phyloP scores from a whole-genome alignment of 2,329 filamentous ascomycete genomes.

The Cladosporium halotolerans region DNA sequence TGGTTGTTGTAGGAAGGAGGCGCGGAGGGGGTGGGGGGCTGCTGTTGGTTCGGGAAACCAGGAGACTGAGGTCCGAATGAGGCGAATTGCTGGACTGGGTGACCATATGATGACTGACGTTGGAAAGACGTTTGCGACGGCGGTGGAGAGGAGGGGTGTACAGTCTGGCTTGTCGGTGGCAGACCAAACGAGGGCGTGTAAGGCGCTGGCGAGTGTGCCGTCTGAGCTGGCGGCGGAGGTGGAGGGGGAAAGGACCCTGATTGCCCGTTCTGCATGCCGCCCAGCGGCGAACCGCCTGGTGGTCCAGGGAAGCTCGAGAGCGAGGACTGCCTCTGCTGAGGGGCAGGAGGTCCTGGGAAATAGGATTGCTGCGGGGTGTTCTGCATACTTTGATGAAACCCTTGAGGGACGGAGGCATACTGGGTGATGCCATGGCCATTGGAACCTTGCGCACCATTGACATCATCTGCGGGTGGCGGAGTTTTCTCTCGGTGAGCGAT shows the following conservation, averaged over 20 bases:
- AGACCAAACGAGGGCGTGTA: slow-evolving; percentile 17
- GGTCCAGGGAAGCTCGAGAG: slow-evolving; percentile 18
- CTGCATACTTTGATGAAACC: slow-evolving; percentile 20
- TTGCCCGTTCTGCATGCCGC: slow-evolving; percentile 11
- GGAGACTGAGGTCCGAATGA: slow-evolving; percentile 19
- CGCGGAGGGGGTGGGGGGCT: slow-evolving; percentile 29
- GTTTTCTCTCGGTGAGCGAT: slow-evolving; percentile 73
- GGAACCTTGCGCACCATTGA: slow-evolving; percentile 38
- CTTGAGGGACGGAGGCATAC: slow-evolving; percentile 21
- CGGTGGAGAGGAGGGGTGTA: slow-evolving; percentile 19
- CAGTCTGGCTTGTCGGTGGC: slow-evolving; percentile 3
- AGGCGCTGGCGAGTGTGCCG: slow-evolving; percentile 16
- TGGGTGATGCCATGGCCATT: slow-evolving; percentile 21
- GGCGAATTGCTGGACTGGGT: slow-evolving; percentile 19
- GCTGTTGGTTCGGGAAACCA: slow-evolving; percentile 17
- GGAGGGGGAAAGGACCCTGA: slow-evolving; percentile 22
- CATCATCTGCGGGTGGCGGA: slow-evolving; percentile 64
- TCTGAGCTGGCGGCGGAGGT: slow-evolving; percentile 13
- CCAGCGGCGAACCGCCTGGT: slow-evolving; percentile 15
- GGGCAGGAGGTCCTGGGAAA: slow-evolving; percentile 17
- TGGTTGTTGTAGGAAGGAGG: slow-evolving; percentile 30
- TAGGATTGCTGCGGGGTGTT: slow-evolving; percentile 30
- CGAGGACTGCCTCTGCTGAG: slow-evolving; percentile 12
- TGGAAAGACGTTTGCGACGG: slow-evolving; percentile 30
- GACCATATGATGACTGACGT: slow-evolving; percentile 21